phyloP scores from a whole-genome alignment of 495 filamentous ascomycete species.

The Xylaria sp. region DNA sequence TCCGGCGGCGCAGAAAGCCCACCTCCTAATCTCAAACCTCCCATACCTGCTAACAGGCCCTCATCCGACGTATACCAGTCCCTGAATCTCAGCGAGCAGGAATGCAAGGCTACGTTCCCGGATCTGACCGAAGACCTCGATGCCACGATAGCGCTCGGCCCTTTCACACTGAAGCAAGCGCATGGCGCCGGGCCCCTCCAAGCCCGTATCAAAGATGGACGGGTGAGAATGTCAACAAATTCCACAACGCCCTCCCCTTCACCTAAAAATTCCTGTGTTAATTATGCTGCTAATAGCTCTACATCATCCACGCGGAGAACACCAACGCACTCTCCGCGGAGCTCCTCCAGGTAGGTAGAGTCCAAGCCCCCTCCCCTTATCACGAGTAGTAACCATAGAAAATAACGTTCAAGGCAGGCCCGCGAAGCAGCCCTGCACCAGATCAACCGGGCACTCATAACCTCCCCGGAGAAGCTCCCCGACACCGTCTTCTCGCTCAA shows the following conservation, averaged over 20 bases:
- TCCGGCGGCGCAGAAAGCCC: neutral
- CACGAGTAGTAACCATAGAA: slow-evolving; percentile 7
- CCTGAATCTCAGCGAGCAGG: slow-evolving; percentile 43
- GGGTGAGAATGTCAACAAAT: slow-evolving; percentile 31
- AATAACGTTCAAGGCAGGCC: no score
- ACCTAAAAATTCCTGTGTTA: neutral
- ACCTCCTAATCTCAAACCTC: neutral
- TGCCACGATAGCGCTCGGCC: slow-evolving; percentile 45
- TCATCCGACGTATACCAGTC: slow-evolving; percentile 9
- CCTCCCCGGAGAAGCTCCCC: slow-evolving; percentile 56
- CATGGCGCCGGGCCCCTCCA: slow-evolving; percentile 46
- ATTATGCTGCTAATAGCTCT: slow-evolving; percentile 37
- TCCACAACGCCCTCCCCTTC: neutral
- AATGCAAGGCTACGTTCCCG: slow-evolving; percentile 50
- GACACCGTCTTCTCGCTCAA: slow-evolving; percentile 68
- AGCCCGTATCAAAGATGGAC: slow-evolving; percentile 50
- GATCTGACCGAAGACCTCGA: slow-evolving; percentile 51
- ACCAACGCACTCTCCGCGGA: slow-evolving; percentile 39
- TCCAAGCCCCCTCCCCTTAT: neutral
- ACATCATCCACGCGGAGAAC: slow-evolving; percentile 48
- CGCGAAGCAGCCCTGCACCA: slow-evolving; percentile 51
- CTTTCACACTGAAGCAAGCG: slow-evolving; percentile 45
- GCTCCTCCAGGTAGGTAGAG: slow-evolving; percentile 42
- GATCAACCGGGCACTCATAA: slow-evolving; percentile 59
- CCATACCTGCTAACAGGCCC: neutral